Evolutionary conservation across 1,284 basidiomycete genomes (phyloP), one percentile per base, ranked within the genome.

Genomic region (Irpex rosettiformis): DNA sequence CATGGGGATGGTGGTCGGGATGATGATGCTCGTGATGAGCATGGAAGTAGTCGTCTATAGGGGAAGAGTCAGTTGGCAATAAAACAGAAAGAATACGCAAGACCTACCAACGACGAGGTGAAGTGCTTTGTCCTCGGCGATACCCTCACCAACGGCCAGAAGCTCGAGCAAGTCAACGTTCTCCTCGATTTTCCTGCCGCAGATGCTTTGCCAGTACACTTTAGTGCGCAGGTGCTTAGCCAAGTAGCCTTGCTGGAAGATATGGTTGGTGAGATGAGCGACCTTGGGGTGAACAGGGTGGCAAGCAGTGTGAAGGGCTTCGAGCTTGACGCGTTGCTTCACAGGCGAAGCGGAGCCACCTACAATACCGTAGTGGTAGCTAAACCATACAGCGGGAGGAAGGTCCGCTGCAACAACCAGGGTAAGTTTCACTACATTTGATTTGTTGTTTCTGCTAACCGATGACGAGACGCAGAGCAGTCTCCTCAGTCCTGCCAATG

Each of bases 181-280:
- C 60, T 80, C 79, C 29, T 72, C 71, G 25, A 80, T 58, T 29
- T 60, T 67, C 59, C 70, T 69, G 52, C 77, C 76, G 48, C 75
- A 76, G 8, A 59, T 37, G 4, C 69, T 67, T 61, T 75, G 64
- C 79, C 77, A 79, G 66, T 73, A 70, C 18, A 80, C 77, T 30
- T 69, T 64, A 28, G 72, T 63, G 52, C 76, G 67, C 29, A 73
- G 57, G 58, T 75, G 67, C 24, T 66, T 57, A 8, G 72, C 67
- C 29, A 80, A 69, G 62, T 72, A 80, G 1, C 74, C 74, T 40
- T 72, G 69, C 18, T 55, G 62, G 68, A 81, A 80, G 62, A 80
- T 69, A 58, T 78, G 61, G 70, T 80, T 81, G 47, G 76, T 79
- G 57, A 79, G 60, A 55, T 79, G 73, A 21, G 76, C 76, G 24